phyloP scores from a whole-genome alignment of 169 alveolate genomes.

The Amoebophrya sp. region DNA sequence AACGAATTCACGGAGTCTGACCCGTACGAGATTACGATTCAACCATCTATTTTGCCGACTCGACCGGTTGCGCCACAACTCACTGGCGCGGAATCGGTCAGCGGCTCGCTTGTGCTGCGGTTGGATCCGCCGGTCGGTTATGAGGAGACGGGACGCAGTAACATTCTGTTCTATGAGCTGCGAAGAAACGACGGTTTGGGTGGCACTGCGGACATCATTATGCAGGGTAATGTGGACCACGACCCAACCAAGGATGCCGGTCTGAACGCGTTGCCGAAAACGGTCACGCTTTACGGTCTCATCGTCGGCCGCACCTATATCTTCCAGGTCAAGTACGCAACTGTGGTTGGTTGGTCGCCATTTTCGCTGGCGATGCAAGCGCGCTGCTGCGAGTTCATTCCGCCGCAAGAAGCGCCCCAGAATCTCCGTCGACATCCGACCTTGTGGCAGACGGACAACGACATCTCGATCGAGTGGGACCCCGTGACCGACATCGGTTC shows the following conservation, averaged over 20 bases:
- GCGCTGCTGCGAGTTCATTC: conserved; percentile 49
- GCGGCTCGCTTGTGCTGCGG: neutral
- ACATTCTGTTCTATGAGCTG: neutral
- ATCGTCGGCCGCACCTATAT: conserved; percentile 17
- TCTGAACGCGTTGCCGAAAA: neutral
- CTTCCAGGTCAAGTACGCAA: conserved; percentile 10
- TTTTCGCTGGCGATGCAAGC: neutral
- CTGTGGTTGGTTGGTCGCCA: conserved; percentile 27
- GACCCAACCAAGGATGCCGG: neutral
- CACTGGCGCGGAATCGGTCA: conserved; percentile 5
- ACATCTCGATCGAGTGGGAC: conserved; percentile 47
- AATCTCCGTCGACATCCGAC: conserved; percentile 41
- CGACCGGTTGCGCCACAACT: conserved; percentile 21
- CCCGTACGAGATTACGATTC: conserved; percentile 12
- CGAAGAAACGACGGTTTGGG: conserved; percentile 45
- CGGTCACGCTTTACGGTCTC: neutral
- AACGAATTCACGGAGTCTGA: neutral
- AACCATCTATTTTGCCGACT: neutral
- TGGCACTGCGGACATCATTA: conserved; percentile 29
- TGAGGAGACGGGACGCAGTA: neutral
- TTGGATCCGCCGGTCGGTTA: neutral
- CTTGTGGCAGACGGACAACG: conserved; percentile 36
- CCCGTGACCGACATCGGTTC: conserved; percentile 48
- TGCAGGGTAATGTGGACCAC: neutral
- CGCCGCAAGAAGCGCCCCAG: conserved; percentile 38